Conservation (phyloP, 352 stramenopile species). For the Phytophthora melonis region DNA sequence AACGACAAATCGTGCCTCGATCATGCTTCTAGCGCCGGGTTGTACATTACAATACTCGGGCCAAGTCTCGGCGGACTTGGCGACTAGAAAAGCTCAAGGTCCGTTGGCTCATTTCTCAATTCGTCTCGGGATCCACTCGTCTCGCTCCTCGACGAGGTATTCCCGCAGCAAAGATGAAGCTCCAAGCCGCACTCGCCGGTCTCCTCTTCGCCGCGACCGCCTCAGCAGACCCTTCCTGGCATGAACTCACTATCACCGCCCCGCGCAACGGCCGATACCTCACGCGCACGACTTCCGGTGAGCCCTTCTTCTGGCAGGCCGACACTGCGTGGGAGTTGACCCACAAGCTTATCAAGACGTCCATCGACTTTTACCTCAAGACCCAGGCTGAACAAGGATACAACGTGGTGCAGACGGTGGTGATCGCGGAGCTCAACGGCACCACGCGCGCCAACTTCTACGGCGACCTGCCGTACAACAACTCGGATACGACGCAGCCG, state of each 20-base stretch:
- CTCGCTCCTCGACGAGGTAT: neutral
- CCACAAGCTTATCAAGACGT: constrained; percentile 42
- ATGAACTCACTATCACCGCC: constrained; percentile 26
- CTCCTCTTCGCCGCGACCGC: constrained; percentile 9
- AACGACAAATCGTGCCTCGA: neutral
- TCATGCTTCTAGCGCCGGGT: neutral
- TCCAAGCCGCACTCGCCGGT: constrained; percentile 3
- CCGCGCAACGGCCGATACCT: constrained; percentile 28
- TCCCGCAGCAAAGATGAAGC: constrained; percentile 8
- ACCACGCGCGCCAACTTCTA: constrained; percentile 41
- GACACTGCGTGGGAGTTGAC: constrained; percentile 37
- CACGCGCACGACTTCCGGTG: constrained; percentile 16
- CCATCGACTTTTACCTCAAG: constrained; percentile 41
- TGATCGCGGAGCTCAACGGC: constrained; percentile 35
- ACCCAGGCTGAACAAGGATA: constrained; percentile 35
- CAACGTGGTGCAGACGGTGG: constrained; percentile 40
- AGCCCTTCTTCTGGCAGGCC: constrained; percentile 37
- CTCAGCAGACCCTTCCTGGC: constrained; percentile 15
- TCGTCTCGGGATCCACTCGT: neutral
- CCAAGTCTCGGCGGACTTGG: no score
- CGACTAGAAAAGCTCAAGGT: no score
- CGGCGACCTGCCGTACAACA: constrained; percentile 37
- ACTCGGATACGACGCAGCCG: constrained; percentile 31
- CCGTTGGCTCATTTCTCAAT: neutral
- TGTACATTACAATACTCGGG: no score